Conservation (phyloP, 306 rosid species). For the Quercus dentata region DNA sequence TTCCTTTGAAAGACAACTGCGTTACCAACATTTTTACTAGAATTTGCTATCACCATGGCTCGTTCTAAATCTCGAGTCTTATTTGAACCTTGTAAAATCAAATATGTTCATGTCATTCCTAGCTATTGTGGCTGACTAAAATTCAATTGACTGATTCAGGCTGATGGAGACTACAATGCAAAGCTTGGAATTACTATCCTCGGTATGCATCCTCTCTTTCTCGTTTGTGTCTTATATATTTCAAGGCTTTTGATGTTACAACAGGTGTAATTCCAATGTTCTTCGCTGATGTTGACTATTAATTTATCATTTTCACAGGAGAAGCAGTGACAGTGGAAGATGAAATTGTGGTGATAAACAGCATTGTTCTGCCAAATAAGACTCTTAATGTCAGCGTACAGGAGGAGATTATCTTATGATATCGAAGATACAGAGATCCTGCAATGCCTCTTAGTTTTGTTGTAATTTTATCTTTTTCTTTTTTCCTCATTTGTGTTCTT, state of each 20-base stretch:
- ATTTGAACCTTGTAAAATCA: background rate
- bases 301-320: constrained; percentile 46
- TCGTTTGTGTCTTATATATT: background rate
- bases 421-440: background rate
- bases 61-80: too few species aligned
- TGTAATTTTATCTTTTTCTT: background rate
- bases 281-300: background rate
- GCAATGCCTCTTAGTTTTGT: constrained; percentile 10
- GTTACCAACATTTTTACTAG: too few species aligned
- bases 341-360: constrained; percentile 80
- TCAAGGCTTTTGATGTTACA: background rate
- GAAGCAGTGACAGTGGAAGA: constrained; percentile 89
- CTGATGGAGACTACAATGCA: constrained; percentile 78
- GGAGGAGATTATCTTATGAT: constrained; percentile 77
- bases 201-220: constrained; percentile 42
- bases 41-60: too few species aligned
- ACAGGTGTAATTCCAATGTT: background rate
- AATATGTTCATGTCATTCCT: background rate
- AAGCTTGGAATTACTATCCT: constrained; percentile 86
- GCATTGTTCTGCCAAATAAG: constrained; percentile 92
- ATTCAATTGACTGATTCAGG: constrained; percentile 35
- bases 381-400: constrained; percentile 85
- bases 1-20: background rate
- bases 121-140: constrained; percentile 18
- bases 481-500: background rate